Conservation (phyloP, 352 stramenopile genomes). For the Peronosclerospora sorghi region DNA sequence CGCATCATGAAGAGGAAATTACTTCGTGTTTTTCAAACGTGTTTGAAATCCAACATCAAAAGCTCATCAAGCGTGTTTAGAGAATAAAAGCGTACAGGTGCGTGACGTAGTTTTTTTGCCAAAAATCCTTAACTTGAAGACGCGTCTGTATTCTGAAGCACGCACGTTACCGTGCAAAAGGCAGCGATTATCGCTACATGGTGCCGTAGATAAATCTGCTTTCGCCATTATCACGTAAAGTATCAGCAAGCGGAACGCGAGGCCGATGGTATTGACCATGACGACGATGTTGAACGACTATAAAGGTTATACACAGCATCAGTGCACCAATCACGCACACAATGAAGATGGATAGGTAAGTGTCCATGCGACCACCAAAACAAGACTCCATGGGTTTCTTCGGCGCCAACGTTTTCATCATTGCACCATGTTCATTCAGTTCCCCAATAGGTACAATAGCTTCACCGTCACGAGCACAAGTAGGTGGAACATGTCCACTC, state of each 20-base stretch:
- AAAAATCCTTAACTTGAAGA: neutral
- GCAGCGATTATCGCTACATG: conserved; percentile 2
- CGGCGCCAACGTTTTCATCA: conserved; percentile 1
- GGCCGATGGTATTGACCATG: conserved; percentile 7
- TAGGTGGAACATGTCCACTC: conserved; percentile 17
- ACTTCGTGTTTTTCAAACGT: conserved; percentile 67
- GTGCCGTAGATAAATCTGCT: conserved; percentile 10
- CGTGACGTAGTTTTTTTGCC: too few relatives aligned
- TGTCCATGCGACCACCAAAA: conserved; percentile 3
- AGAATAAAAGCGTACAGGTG: too few relatives aligned
- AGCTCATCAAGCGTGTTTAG: conserved; percentile 26
- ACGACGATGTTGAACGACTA: conserved; percentile 8
- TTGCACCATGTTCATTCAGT: neutral
- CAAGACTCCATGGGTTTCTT: neutral
- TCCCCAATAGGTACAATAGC: conserved; percentile 21
- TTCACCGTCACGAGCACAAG: conserved; percentile 34
- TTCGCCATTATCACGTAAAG: neutral
- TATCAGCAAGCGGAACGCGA: neutral
- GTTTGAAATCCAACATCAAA: conserved; percentile 69
- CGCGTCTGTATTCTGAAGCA: too few relatives aligned
- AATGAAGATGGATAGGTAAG: conserved; percentile 16
- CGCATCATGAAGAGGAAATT: conserved; percentile 88
- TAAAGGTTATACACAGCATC: conserved; percentile 7
- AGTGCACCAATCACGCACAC: conserved; percentile 18
- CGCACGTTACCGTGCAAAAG: neutral